Base-by-base conservation (phyloP, 441 rosid genomes). In the Populus hybrid region DNA sequence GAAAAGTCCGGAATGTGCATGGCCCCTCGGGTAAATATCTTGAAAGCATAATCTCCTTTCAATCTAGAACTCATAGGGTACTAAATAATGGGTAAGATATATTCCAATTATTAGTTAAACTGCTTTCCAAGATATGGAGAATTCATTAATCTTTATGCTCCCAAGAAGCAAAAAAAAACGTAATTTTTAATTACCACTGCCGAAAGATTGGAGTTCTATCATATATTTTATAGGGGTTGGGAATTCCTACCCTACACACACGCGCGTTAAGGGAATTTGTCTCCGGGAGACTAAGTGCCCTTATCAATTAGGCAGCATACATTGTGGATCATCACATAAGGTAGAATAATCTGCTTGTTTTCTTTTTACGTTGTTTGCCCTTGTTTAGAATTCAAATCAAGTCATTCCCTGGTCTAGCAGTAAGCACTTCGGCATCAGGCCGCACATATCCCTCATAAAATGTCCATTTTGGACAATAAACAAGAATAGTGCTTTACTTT, bases 21-120 rank as follows among this genome's bases (percentile, higher is more conserved):
- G 89, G 89, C 79, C 91, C 89, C 77, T 77, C n/a, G 10, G 10
- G 3, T 24, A 65, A 79, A 70, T 79, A 79, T 79, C 78, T 70
- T 63, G 23, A 26, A 74, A 70, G 76, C 54, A 79, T 75, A 68
- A 68, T 64, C 67, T 69, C n/a, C 63, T 69, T n/a, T 1, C 20
- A 67, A 76, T 76, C 63, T 38, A 20, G 14, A 10, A 35, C 32
- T n/a, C 32, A 30, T 30, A 30, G 32, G 32, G 32, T 30, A 30
- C 32, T 30, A 30, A 30, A 30, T 30, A 3, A 30, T 30, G 32
- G 32, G 40, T 6, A 11, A 68, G 35, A 35, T 10, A 42, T 42
- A 23, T 23, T 24, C 65, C 14, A 64, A 18, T 50, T 38, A 68
- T 6, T 14, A 10, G 28, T 68, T 46, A 24, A 42, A 71, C 30